phyloP scores from a whole-genome alignment of 306 rosid genomes.

The Vigna hirtella region DNA sequence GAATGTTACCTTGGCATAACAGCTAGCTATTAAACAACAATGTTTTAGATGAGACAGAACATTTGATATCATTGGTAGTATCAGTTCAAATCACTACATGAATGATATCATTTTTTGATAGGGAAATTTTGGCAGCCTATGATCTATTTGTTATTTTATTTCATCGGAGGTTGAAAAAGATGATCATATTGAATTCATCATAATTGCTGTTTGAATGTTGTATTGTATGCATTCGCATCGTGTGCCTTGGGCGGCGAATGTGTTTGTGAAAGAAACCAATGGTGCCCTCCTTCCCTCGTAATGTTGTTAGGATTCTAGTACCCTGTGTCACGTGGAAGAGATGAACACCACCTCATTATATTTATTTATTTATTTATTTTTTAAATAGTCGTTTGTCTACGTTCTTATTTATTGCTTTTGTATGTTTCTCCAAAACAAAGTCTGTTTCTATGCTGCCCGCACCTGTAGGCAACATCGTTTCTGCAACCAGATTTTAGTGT shows the following conservation, averaged over 20 bases:
- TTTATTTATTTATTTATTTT: slow-evolving; percentile 17
- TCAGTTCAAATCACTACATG: slow-evolving; percentile 34
- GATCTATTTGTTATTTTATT: slow-evolving; percentile 45
- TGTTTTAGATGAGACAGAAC: slow-evolving; percentile 36
- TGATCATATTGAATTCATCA: slow-evolving; percentile 33
- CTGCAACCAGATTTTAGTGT: background rate
- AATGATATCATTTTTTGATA: slow-evolving; percentile 38
- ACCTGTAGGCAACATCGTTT: background rate
- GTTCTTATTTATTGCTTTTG: slow-evolving; percentile 1
- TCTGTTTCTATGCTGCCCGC: background rate
- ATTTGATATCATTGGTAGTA: slow-evolving; percentile 20
- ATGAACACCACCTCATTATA: slow-evolving; percentile 17
- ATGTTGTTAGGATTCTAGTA: slow-evolving; percentile 39
- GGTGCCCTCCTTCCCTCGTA: slow-evolving; percentile 15
- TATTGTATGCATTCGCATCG: slow-evolving; percentile 33
- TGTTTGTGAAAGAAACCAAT: slow-evolving; percentile 36
- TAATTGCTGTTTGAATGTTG: slow-evolving; percentile 23
- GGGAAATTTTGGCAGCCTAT: slow-evolving; percentile 49
- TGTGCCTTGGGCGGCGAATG: background rate
- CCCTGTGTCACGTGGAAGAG: slow-evolving; percentile 38
- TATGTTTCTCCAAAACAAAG: background rate
- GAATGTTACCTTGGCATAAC: slow-evolving; percentile 15
- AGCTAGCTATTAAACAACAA: slow-evolving; percentile 19
- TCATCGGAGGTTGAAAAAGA: slow-evolving; percentile 23
- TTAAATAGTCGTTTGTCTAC: background rate